phyloP scores from a whole-genome alignment of 306 rosid species.

The Gastrolobium bilobum region DNA sequence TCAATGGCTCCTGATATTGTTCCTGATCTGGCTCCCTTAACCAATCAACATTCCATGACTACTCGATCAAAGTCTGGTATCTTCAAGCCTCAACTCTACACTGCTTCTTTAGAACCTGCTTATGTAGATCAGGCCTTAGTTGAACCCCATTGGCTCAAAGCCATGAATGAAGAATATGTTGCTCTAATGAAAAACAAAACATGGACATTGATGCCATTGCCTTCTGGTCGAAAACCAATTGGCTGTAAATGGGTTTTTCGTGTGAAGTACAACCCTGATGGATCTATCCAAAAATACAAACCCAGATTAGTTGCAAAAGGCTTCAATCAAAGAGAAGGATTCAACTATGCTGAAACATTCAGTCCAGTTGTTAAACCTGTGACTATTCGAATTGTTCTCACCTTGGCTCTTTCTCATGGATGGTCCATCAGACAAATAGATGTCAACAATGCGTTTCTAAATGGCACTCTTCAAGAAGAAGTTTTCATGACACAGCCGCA shows the following conservation, averaged over 20 bases:
- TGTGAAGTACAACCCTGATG: not conserved
- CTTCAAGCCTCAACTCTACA: no score
- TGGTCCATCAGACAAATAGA: not conserved
- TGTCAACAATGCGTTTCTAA: no score
- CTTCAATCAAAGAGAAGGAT: not conserved
- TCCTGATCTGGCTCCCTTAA: no score
- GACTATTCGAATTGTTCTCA: not conserved
- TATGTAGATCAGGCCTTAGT: no score
- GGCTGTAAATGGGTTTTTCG: not conserved
- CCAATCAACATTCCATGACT: no score
- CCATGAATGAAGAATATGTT: no score
- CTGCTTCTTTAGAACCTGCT: no score
- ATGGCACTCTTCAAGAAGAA: not conserved
- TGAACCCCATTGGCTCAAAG: no score
- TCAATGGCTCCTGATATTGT: no score
- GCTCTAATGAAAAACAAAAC: not conserved
- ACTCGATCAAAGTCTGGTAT: no score
- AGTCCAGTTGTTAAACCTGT: not conserved
- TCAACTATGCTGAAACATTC: not conserved
- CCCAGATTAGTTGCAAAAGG: not conserved
- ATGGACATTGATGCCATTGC: not conserved
- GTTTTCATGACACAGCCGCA: not conserved
- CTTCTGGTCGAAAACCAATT: not conserved
- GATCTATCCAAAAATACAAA: not conserved
- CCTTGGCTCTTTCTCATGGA: not conserved